Conservation (phyloP, 805 yeast species). For the Dipodascus albidus region DNA sequence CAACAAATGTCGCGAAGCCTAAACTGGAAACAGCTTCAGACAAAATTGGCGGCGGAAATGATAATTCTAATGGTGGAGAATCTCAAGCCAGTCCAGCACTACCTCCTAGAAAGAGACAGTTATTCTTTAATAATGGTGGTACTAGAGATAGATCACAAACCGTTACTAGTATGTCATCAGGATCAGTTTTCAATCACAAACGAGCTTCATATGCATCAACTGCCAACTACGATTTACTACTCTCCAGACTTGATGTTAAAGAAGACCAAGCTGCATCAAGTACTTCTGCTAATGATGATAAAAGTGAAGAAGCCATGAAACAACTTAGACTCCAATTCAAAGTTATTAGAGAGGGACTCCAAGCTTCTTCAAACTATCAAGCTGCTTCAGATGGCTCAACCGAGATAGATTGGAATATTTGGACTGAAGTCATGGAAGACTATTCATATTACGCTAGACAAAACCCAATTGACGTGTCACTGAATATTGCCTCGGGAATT, state of each 20-base stretch:
- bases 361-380: slow-evolving; percentile 8
- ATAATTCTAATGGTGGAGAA: background rate
- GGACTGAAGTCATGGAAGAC: slow-evolving; percentile 75
- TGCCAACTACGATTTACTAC: slow-evolving; percentile 45
- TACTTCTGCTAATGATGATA: slow-evolving; percentile 32
- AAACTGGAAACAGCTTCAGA: background rate
- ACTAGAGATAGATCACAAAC: background rate
- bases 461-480: slow-evolving; percentile 47
- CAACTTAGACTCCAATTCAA: slow-evolving; percentile 4
- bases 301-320: slow-evolving; percentile 39
- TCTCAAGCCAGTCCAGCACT: background rate
- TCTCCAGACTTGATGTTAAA: slow-evolving; percentile 48
- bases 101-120: background rate
- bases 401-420: slow-evolving; percentile 33
- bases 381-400: slow-evolving; percentile 2
- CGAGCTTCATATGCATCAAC: slow-evolving; percentile 14
- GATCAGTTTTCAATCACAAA: background rate
- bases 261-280: slow-evolving; percentile 34
- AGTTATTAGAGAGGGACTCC: slow-evolving; percentile 6
- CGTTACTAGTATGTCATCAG: background rate
- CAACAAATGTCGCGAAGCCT: no score
- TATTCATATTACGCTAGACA: slow-evolving; percentile 55
- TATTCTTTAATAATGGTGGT: background rate
- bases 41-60: background rate
- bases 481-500: slow-evolving; percentile 61